These are phyloP conservation scores for Physcomitrium patens DNA, from an alignment of 225 moss, liverwort and hornwort genomes.

Conservation along the genomic window DNA sequence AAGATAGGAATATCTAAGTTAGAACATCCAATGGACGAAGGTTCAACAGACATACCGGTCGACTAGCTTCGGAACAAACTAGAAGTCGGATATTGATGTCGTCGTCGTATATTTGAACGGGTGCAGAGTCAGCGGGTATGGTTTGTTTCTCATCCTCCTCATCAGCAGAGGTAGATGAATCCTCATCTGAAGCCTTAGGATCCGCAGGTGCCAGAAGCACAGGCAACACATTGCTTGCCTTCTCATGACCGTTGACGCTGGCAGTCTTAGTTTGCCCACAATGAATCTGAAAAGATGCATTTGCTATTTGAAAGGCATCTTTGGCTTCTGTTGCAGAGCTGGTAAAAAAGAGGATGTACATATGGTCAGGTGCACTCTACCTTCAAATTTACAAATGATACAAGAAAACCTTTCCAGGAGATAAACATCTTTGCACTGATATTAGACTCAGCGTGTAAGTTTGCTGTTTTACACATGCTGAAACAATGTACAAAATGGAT, in stretches of 20 bases:
- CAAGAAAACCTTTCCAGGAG: background rate
- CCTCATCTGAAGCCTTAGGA: conserved; percentile 54
- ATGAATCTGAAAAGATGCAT: conserved; percentile 81
- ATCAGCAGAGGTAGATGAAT: conserved; percentile 51
- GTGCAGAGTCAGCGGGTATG: conserved; percentile 61
- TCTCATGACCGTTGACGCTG: conserved; percentile 71
- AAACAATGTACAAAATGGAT: background rate
- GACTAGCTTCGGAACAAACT: conserved; percentile 85
- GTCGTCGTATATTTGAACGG: conserved; percentile 93
- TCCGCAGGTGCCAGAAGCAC: conserved; percentile 71
- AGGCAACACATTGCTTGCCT: conserved; percentile 63
- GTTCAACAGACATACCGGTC: conserved; percentile 56
- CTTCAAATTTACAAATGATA: conserved; percentile 15
- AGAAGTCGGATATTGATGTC: conserved; percentile 81
- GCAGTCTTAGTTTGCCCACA: conserved; percentile 78
- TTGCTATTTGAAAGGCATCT: conserved; percentile 85
- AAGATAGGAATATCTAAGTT: background rate
- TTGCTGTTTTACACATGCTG: background rate
- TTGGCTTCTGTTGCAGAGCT: conserved; percentile 86
- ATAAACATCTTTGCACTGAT: background rate
- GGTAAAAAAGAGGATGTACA: conserved; percentile 29
- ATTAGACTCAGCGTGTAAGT: background rate
- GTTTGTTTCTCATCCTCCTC: conserved; percentile 69
- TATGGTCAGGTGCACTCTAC: conserved; percentile 9
- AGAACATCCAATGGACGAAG: conserved; percentile 20